phyloP scores from a whole-genome alignment of 1,139 yeast species.

The Hansenula anomala region DNA sequence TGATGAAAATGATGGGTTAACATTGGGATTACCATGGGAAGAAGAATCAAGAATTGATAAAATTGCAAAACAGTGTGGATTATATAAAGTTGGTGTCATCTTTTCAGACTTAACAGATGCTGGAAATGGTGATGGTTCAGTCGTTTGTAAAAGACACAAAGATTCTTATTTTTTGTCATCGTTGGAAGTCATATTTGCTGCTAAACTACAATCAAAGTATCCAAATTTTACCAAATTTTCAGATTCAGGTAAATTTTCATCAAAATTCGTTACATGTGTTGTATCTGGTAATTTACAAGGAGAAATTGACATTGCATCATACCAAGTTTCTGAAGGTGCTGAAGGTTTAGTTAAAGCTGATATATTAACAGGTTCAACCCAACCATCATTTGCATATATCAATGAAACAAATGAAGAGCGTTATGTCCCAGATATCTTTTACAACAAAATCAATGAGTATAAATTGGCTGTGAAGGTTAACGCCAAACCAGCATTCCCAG shows the following conservation, averaged over 20 bases:
- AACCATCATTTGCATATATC: constrained; percentile 83
- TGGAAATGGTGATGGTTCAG: constrained; percentile 83
- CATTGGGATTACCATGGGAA: constrained; percentile 52
- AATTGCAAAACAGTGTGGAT: constrained; percentile 58
- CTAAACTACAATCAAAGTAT: constrained; percentile 61
- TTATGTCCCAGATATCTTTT: constrained; percentile 93
- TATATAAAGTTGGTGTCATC: constrained; percentile 72
- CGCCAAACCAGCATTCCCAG: constrained; percentile 96
- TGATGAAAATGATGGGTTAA: constrained; percentile 81
- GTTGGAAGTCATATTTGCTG: constrained; percentile 82
- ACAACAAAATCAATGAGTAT: constrained; percentile 81
- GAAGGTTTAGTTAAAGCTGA: constrained; percentile 88
- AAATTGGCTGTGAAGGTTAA: constrained; percentile 80
- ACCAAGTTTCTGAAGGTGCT: constrained; percentile 84
- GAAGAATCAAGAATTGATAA: constrained; percentile 49
- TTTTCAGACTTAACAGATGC: constrained; percentile 90
- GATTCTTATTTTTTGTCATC: constrained; percentile 87
- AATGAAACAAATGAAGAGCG: constrained; percentile 65
- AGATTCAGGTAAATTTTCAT: constrained; percentile 65
- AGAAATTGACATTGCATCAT: constrained; percentile 86
- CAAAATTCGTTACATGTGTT: constrained; percentile 91
- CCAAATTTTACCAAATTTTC: constrained; percentile 70
- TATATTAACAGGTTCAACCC: constrained; percentile 81
- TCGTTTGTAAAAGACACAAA: constrained; percentile 87
- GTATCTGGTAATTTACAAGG: constrained; percentile 82